Percentiles rank a stretch among this genome's conserved stretches.
These are phyloP conservation scores for Mucuna pruriens DNA, from an alignment of 306 rosid genomes.

Conservation along the genomic window DNA sequence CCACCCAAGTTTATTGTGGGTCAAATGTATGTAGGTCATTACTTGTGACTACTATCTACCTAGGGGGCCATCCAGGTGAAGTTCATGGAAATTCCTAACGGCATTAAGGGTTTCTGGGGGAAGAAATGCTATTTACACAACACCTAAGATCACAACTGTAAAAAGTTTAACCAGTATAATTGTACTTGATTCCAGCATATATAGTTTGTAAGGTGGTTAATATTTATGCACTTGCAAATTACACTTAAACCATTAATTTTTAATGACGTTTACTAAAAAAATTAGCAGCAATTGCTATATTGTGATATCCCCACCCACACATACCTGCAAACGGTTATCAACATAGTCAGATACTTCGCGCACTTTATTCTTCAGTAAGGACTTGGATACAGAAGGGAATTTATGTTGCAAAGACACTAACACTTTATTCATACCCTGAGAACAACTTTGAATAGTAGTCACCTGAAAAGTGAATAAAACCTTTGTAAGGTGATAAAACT, in stretches of 20 bases:
- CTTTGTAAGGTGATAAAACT: constrained; percentile 27
- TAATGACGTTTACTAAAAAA: constrained; percentile 33
- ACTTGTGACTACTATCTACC: neutral
- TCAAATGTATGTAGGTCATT: constrained; percentile 5
- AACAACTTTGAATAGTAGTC: constrained; percentile 71
- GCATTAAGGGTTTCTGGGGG: neutral
- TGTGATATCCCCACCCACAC: constrained; percentile 38
- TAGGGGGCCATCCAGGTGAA: neutral
- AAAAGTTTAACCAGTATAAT: neutral
- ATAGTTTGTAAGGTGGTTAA: neutral
- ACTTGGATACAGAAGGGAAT: constrained; percentile 73
- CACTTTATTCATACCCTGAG: constrained; percentile 78
- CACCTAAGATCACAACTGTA: constrained; percentile 1
- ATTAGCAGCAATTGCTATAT: constrained; percentile 23
- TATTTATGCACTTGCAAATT: constrained; percentile 4
- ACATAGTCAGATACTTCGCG: constrained; percentile 78
- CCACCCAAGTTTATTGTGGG: neutral
- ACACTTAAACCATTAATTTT: neutral
- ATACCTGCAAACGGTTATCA: constrained; percentile 88
- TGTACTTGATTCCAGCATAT: neutral
- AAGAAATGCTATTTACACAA: neutral
- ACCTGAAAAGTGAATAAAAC: constrained; percentile 57
- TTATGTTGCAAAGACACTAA: constrained; percentile 72
- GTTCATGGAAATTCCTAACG: constrained; percentile 23
- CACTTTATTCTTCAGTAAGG: constrained; percentile 75